These are phyloP conservation scores for Neohortaea acidophila DNA, from an alignment of 495 filamentous ascomycete species.

Conservation along the genomic window DNA sequence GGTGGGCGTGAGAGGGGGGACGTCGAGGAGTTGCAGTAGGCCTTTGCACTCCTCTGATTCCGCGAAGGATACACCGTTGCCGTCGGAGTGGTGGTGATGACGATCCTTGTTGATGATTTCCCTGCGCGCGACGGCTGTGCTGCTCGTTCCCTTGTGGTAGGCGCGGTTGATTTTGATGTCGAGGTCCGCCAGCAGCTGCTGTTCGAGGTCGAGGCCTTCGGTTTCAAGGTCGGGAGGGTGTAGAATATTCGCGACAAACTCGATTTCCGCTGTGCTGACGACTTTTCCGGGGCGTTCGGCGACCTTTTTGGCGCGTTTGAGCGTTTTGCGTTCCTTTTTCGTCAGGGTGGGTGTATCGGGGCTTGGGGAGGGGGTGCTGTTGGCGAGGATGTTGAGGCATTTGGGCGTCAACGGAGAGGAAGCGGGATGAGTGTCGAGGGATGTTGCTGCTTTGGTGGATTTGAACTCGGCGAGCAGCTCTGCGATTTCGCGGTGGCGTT, in stretches of 20 bases:
- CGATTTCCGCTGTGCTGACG: slow-evolving; percentile 10
- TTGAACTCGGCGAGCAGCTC: slow-evolving; percentile 10
- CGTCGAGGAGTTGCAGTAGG: slow-evolving; percentile 3
- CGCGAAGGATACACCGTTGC: background rate
- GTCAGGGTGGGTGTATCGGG: too few species aligned
- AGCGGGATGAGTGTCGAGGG: background rate
- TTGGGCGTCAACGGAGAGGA: background rate
- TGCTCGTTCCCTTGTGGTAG: slow-evolving; percentile 10
- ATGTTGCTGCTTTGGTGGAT: background rate
- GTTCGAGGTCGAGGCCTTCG: slow-evolving; percentile 3
- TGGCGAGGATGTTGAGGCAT: background rate
- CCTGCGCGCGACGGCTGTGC: slow-evolving; percentile 5
- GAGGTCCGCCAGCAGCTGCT: slow-evolving; percentile 2
- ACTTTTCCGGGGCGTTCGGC: slow-evolving; percentile 7
- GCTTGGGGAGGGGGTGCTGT: background rate
- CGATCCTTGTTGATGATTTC: background rate
- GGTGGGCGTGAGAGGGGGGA: background rate
- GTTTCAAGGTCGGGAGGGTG: slow-evolving; percentile 7
- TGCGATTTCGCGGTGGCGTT: slow-evolving; percentile 17
- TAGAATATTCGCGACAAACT: slow-evolving; percentile 6
- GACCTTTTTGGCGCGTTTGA: slow-evolving; percentile 8
- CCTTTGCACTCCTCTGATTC: slow-evolving; percentile 1
- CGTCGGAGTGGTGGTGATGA: background rate
- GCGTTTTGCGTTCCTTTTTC: slow-evolving; percentile 14
- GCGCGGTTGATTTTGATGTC: slow-evolving; percentile 13